Conservation (phyloP, 2,329 filamentous ascomycete species). For the Metarhizium brunneum region DNA sequence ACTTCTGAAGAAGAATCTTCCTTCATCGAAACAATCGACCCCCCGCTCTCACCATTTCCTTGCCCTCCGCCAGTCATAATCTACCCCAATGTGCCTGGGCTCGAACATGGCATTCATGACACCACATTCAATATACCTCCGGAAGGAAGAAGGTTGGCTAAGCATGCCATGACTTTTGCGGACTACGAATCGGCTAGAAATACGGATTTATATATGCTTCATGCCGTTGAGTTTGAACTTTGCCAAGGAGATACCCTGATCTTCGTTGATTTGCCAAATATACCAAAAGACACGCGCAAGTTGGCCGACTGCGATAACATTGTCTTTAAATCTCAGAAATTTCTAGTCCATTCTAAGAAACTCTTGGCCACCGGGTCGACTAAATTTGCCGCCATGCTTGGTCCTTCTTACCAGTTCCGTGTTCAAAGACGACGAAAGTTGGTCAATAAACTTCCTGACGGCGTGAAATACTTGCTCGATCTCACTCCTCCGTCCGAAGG, state of each 20-base stretch:
- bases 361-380: constrained; percentile 36
- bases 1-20: not conserved
- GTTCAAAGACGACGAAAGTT: constrained; percentile 27
- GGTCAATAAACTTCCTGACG: constrained; percentile 25
- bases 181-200: constrained; percentile 14
- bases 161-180: not conserved
- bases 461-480: constrained; percentile 44
- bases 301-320: constrained; percentile 26
- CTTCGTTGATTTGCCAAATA: constrained; percentile 29
- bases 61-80: not conserved
- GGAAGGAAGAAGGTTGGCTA: not conserved
- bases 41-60: not conserved
- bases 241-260: constrained; percentile 34
- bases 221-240: constrained; percentile 17
- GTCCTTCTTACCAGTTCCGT: constrained; percentile 30
- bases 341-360: constrained; percentile 37
- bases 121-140: constrained; percentile 12
- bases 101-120: not conserved
- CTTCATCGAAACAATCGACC: not conserved
- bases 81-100: not conserved
- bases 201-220: constrained; percentile 18
- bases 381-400: constrained; percentile 36
- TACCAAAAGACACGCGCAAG: constrained; percentile 8
- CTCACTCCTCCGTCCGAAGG: constrained; percentile 40
- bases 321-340: constrained; percentile 22